A percentile compares a stretch with the other conserved stretches of the same genome.
phyloP scores from a whole-genome alignment of 2,329 filamentous ascomycete species.

The Exophiala mesophila region DNA sequence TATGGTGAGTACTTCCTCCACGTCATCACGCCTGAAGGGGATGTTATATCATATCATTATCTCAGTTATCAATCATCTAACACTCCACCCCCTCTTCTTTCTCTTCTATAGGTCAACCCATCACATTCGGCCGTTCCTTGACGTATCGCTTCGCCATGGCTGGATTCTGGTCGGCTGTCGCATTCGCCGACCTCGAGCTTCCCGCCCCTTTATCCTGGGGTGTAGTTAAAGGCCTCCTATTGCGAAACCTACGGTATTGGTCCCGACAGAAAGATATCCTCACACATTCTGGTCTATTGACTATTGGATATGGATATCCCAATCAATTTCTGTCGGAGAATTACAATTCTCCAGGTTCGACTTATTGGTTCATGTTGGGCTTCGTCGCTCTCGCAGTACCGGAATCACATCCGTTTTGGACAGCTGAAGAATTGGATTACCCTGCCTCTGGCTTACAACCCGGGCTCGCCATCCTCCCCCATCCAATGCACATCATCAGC shows the following conservation, averaged over 20 bases:
- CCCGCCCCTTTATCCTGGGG: constrained; percentile 71
- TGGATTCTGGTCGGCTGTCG: constrained; percentile 75
- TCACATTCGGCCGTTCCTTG: constrained; percentile 72
- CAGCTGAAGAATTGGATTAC: constrained; percentile 59
- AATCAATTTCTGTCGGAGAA: constrained; percentile 81
- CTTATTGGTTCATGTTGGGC: constrained; percentile 75
- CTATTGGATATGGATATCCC: constrained; percentile 71
- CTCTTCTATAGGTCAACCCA: constrained; percentile 53
- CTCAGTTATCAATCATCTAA: too few species aligned
- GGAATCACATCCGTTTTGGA: constrained; percentile 69
- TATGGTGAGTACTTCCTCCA: constrained; percentile 43
- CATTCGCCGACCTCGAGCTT: constrained; percentile 69
- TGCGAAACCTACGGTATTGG: constrained; percentile 76
- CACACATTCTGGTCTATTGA: constrained; percentile 68
- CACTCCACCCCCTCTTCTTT: too few species aligned
- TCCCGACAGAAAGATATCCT: constrained; percentile 70
- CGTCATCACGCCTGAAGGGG: neutral
- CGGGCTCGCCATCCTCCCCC: constrained; percentile 55
- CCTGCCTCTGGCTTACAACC: constrained; percentile 50
- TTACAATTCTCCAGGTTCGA: constrained; percentile 68
- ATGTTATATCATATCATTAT: neutral
- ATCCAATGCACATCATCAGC: constrained; percentile 69
- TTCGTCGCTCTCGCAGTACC: constrained; percentile 70
- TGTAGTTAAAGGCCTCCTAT: constrained; percentile 69
- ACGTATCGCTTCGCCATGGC: constrained; percentile 82